Conservation (phyloP, 148 eudicot species). For the Camellia lanceoleosa region DNA sequence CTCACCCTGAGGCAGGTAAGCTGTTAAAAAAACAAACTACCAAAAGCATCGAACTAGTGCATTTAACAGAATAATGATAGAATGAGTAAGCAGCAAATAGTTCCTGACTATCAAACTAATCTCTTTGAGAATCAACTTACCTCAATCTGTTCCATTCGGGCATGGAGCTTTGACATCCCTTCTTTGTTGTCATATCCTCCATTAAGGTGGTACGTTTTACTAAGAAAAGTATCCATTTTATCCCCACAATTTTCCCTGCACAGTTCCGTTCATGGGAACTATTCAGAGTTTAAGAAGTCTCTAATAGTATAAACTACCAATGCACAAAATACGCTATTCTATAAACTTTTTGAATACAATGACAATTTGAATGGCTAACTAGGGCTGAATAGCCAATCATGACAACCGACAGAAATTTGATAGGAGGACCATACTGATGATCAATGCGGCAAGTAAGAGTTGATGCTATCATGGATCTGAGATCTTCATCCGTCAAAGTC, state of each 20-base stretch:
- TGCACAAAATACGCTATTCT: neutral
- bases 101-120: neutral
- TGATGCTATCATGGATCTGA: constrained; percentile 33
- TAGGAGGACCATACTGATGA: constrained; percentile 26
- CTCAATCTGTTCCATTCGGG: constrained; percentile 32
- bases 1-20: constrained; percentile 28
- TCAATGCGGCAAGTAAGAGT: constrained; percentile 43
- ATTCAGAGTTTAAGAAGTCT: neutral
- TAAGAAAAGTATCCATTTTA: constrained; percentile 30
- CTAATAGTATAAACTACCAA: neutral
- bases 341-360: neutral
- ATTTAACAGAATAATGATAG: neutral
- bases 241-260: constrained; percentile 32
- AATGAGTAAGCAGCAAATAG: neutral
- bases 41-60: constrained; percentile 2
- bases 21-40: constrained; percentile 17
- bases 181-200: constrained; percentile 34
- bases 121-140: constrained; percentile 5
- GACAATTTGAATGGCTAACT: constrained; percentile 7
- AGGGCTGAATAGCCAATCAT: neutral
- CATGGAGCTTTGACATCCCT: constrained; percentile 34
- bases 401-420: neutral
- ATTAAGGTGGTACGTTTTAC: constrained; percentile 23
- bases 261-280: neutral
- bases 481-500: constrained; percentile 32